Conservation (phyloP, 306 rosid genomes). For the Ochetophila trinervis region DNA sequence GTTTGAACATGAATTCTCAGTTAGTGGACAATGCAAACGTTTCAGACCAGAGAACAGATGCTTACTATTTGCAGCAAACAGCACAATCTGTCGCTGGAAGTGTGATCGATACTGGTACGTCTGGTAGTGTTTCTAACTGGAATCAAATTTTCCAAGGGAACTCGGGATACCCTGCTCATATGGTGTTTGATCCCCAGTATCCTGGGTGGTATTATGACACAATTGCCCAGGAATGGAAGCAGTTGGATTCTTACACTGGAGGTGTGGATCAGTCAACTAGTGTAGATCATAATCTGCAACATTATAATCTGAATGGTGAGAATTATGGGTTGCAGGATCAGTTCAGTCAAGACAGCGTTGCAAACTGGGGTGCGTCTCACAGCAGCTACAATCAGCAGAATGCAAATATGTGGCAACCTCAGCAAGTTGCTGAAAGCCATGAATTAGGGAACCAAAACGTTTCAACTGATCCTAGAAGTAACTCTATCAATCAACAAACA, state of each 20-base stretch:
- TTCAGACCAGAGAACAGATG: constrained; percentile 34
- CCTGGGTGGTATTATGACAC: constrained; percentile 77
- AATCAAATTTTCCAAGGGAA: constrained; percentile 43
- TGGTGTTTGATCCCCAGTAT: constrained; percentile 68
- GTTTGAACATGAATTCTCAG: constrained; percentile 26
- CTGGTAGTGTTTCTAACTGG: constrained; percentile 37
- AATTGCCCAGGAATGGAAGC: constrained; percentile 54
- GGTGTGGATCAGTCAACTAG: constrained; percentile 30
- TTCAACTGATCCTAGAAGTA: constrained; percentile 12
- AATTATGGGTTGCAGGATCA: constrained; percentile 34
- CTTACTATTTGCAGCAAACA: constrained; percentile 44
- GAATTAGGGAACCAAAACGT: constrained; percentile 23
- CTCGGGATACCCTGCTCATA: constrained; percentile 58
- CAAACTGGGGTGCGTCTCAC: constrained; percentile 41
- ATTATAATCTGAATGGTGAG: constrained; percentile 10
- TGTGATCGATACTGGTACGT: constrained; percentile 33
- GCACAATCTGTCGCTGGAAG: constrained; percentile 38
- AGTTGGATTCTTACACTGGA: constrained; percentile 47
- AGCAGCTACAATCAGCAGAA: constrained; percentile 43
- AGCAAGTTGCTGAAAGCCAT: constrained; percentile 28
- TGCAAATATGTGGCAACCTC: constrained; percentile 29
- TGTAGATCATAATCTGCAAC: constrained; percentile 33
- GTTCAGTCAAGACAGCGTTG: constrained; percentile 35
- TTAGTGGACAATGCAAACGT: constrained; percentile 20
- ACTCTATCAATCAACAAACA: constrained; percentile 38